A percentile compares a stretch with the other conserved stretches of the same genome.
These are phyloP conservation scores for Candida silvicultrix DNA, from an alignment of 805 yeast genomes.

Conservation along the genomic window DNA sequence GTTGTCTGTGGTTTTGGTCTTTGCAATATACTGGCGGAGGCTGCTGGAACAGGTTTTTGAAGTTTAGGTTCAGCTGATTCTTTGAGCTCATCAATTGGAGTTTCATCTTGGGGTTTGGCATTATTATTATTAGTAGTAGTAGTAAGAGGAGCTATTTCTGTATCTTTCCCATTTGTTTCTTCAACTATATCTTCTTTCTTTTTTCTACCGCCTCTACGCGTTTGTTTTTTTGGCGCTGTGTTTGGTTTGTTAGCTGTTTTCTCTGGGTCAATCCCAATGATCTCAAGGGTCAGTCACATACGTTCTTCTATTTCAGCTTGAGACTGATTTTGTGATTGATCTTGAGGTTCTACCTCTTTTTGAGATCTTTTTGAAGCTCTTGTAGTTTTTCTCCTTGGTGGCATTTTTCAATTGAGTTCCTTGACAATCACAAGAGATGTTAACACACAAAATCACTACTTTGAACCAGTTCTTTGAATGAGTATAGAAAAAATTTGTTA, in stretches of 20 bases:
- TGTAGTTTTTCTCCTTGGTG: conserved; percentile 18
- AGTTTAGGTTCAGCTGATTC: not conserved
- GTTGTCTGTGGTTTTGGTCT: not conserved
- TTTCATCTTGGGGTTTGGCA: too few species aligned
- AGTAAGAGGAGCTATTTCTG: not conserved
- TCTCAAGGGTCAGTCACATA: not conserved
- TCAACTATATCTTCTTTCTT: not conserved
- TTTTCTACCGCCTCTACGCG: not conserved
- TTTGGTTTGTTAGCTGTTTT: not conserved
- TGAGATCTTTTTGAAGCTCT: conserved; percentile 9
- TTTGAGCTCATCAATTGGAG: too few species aligned
- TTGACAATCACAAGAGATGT: too few species aligned
- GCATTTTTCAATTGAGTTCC: conserved; percentile 5
- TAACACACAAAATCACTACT: too few species aligned
- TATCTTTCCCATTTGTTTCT: not conserved
- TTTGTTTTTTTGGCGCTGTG: not conserved
- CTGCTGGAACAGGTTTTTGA: conserved; percentile 1
- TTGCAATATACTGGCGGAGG: conserved; percentile 1
- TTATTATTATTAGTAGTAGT: too few species aligned
- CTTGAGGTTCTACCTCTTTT: not conserved
- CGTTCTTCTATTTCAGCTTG: conserved; percentile 1
- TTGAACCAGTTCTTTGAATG: too few species aligned
- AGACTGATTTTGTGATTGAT: not conserved
- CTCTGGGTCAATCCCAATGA: not conserved
- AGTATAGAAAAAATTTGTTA: too few species aligned